A percentile compares a stretch with the other conserved stretches of the same genome.
These are phyloP conservation scores for Grosmannia huntii DNA, from an alignment of 2,329 filamentous ascomycete species.

Conservation along the genomic window DNA sequence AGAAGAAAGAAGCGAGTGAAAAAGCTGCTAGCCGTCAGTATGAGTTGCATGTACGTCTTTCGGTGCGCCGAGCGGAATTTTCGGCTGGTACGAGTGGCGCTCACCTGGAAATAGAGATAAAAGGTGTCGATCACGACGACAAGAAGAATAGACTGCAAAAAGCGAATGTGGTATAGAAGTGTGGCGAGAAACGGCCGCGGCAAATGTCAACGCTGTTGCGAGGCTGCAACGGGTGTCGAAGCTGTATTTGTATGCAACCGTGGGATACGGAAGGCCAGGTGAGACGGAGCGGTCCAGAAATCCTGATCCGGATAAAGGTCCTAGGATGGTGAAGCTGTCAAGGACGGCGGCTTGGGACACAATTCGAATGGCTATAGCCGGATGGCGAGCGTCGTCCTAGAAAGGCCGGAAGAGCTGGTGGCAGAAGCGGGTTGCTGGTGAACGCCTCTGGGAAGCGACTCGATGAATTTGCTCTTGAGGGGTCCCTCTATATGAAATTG, in stretches of 20 bases:
- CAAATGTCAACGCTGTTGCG: not conserved
- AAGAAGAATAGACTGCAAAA: not conserved
- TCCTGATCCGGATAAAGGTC: too few species aligned
- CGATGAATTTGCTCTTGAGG: not conserved
- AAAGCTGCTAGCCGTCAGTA: not conserved
- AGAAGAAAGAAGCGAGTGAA: constrained; percentile 10
- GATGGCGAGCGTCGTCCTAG: too few species aligned
- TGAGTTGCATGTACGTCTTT: not conserved
- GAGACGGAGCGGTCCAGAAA: too few species aligned
- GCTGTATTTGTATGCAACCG: not conserved
- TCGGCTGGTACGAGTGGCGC: too few species aligned
- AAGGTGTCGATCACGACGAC: not conserved
- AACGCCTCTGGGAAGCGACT: not conserved
- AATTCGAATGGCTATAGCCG: too few species aligned
- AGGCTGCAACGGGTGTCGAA: not conserved
- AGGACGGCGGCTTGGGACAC: too few species aligned
- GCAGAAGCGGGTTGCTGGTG: too few species aligned
- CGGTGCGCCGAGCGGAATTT: not conserved
- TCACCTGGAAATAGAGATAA: not conserved
- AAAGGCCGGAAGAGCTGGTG: too few species aligned
- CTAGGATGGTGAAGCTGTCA: too few species aligned
- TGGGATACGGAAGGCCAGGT: not conserved
- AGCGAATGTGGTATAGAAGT: not conserved
- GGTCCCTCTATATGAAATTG: not conserved
- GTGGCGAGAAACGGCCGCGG: not conserved